A percentile compares a stretch with the other conserved stretches of the same genome.
These are phyloP conservation scores for Wallacemonas sp. DNA, from an alignment of 208 protist genomes.

Conservation along the genomic window DNA sequence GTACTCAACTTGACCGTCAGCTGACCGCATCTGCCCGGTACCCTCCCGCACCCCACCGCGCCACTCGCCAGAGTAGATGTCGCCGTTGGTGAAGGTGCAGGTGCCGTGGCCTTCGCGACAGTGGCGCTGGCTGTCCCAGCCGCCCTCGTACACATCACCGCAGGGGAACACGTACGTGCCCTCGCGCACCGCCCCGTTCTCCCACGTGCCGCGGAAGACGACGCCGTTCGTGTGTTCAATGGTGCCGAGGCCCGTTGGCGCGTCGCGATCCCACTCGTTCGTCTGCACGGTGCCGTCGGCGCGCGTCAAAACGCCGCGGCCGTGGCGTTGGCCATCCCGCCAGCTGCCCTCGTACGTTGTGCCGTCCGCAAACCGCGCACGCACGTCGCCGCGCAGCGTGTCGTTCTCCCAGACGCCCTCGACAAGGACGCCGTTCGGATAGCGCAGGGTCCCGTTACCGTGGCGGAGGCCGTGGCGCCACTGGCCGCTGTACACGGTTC, in stretches of 20 bases:
- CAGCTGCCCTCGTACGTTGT: constrained; percentile 67
- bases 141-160: constrained; percentile 68
- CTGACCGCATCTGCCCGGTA: constrained; percentile 31
- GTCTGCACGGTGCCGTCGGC: constrained; percentile 66
- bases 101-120: constrained; percentile 67
- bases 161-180: constrained; percentile 84
- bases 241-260: constrained; percentile 47
- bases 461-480: constrained; percentile 48
- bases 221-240: constrained; percentile 65
- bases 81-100: constrained; percentile 72
- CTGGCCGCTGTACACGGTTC: constrained; percentile 45
- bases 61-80: constrained; percentile 85
- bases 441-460: constrained; percentile 42
- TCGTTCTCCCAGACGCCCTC: constrained; percentile 37
- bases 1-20: constrained; percentile 42
- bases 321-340: constrained; percentile 45
- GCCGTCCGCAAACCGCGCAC: constrained; percentile 36
- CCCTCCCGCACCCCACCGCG: constrained; percentile 58
- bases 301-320: constrained; percentile 50
- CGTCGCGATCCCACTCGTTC: constrained; percentile 62
- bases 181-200: constrained; percentile 26
- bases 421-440: constrained; percentile 39
- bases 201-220: constrained; percentile 61
- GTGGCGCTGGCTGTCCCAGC: constrained; percentile 46
- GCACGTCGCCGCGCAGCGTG: constrained; percentile 32